A percentile compares a stretch with the other conserved stretches of the same genome.
Conservation (phyloP, 106 monocot genomes). For the Xerophyta viscosa region DNA sequence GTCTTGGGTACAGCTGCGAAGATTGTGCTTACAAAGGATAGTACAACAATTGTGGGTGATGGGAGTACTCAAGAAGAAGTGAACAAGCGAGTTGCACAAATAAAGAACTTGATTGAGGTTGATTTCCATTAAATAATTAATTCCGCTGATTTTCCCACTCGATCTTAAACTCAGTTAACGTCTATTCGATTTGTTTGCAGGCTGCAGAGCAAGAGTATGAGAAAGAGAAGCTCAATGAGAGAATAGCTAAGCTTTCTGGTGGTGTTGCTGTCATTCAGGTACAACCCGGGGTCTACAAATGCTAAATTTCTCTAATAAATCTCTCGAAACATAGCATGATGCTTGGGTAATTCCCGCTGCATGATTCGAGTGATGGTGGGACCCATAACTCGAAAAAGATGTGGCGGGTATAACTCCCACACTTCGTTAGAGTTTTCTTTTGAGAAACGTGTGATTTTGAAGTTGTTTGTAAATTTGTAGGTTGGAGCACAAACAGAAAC, state of each 20-base stretch:
- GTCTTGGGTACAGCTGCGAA: conserved; percentile 67
- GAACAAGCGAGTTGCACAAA: conserved; percentile 52
- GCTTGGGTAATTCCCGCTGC: background rate
- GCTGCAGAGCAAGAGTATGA: conserved; percentile 66
- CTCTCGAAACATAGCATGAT: too few relatives aligned
- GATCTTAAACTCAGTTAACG: too few relatives aligned
- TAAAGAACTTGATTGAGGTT: conserved; percentile 63
- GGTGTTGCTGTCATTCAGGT: conserved; percentile 88
- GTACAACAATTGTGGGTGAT: conserved; percentile 65
- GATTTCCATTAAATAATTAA: too few relatives aligned
- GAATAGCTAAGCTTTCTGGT: conserved; percentile 75
- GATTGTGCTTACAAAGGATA: conserved; percentile 63
- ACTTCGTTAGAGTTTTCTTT: too few relatives aligned
- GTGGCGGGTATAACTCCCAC: too few relatives aligned
- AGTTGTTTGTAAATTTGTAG: conserved; percentile 12
- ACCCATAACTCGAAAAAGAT: too few relatives aligned
- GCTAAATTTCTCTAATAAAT: too few relatives aligned
- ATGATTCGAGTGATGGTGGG: too few relatives aligned
- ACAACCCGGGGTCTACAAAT: too few relatives aligned
- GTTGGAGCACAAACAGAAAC: conserved; percentile 84
- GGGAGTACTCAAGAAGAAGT: conserved; percentile 70
- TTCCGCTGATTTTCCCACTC: background rate
- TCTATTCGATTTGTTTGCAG: conserved; percentile 10
- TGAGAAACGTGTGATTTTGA: too few relatives aligned
- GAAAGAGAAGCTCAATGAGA: conserved; percentile 70